Percentiles rank a stretch among this genome's conserved stretches.
phyloP scores from a whole-genome alignment of 2,329 filamentous ascomycete genomes.

The Arthrobotrys musiformis region DNA sequence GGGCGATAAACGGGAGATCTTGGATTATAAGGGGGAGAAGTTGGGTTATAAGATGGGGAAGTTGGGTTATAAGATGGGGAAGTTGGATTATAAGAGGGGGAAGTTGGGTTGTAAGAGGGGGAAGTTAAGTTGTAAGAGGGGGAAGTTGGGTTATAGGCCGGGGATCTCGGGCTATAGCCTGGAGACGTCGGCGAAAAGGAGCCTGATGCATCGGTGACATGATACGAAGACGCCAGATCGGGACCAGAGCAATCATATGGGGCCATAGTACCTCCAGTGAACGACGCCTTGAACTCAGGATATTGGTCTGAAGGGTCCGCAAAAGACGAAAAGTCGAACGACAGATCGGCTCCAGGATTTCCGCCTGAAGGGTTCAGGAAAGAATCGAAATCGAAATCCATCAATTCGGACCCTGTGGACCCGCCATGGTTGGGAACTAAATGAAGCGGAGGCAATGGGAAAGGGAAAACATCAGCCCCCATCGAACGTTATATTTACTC shows the following conservation, averaged over 20 bases:
- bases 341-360: too few relatives aligned
- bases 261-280: neutral
- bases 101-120: neutral
- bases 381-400: slow-evolving; percentile 30
- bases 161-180: neutral
- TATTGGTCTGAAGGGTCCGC: neutral
- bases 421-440: neutral
- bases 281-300: neutral
- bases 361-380: neutral
- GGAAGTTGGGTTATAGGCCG: neutral
- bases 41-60: neutral
- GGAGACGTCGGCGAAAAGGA: neutral
- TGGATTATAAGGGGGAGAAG: neutral
- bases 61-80: neutral
- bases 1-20: neutral
- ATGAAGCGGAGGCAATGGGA: neutral
- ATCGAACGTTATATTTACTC: slow-evolving; percentile 19
- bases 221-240: neutral
- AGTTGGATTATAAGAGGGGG: neutral
- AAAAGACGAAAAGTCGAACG: neutral
- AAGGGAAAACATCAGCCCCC: neutral
- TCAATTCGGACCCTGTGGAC: neutral
- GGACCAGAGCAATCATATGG: neutral
- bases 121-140: neutral
- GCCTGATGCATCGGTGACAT: neutral